Conservation (phyloP, 106 monocot species). For the Triglochin maritima region DNA sequence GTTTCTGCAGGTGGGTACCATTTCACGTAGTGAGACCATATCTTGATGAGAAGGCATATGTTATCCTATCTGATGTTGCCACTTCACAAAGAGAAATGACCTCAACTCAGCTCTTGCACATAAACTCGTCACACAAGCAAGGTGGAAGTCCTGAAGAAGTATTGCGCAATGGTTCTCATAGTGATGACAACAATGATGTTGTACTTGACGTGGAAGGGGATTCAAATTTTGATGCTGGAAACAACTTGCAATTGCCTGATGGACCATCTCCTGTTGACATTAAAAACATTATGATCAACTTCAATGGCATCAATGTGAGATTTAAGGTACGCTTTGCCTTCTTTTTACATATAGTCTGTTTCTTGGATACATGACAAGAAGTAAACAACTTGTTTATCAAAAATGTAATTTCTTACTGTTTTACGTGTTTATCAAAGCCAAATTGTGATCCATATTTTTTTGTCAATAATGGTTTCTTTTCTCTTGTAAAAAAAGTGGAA, state of each 20-base stretch:
- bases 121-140: not conserved
- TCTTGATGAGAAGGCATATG: constrained; percentile 17
- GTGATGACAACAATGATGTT: constrained; percentile 6
- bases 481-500: not conserved
- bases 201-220: not conserved
- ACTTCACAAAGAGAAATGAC: not conserved
- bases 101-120: not conserved
- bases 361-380: not conserved
- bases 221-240: not conserved
- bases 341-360: not conserved
- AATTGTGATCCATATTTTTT: not conserved
- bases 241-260: no score
- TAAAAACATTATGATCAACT: constrained; percentile 5
- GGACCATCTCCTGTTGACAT: not conserved
- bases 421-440: not conserved
- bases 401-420: not conserved
- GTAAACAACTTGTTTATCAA: not conserved
- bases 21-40: constrained; percentile 11
- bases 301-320: constrained; percentile 9
- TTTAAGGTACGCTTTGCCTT: constrained; percentile 6
- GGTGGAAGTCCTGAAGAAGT: not conserved
- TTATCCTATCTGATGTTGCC: constrained; percentile 17
- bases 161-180: not conserved
- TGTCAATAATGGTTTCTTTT: not conserved
- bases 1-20: constrained; percentile 21